Conservation (phyloP, 768 basidiomycete species). For the Arthromyces matolae region DNA sequence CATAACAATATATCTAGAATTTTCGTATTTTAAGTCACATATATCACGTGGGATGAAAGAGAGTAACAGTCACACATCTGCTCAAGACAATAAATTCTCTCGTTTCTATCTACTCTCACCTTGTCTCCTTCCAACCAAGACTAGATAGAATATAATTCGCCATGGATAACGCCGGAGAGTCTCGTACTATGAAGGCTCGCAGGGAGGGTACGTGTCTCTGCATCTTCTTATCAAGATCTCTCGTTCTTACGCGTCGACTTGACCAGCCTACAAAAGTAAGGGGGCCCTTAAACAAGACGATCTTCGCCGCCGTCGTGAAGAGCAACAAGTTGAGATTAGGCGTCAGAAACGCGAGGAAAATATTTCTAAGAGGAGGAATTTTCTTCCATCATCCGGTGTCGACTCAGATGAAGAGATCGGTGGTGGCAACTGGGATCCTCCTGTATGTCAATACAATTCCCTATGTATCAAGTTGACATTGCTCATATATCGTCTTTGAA, state of each 20-base stretch:
- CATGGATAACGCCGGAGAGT: constrained; percentile 48
- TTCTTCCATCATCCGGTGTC: constrained; percentile 64
- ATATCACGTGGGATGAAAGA: constrained; percentile 24
- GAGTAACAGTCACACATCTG: constrained; percentile 30
- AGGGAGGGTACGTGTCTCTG: constrained; percentile 54
- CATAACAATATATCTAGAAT: constrained; percentile 10
- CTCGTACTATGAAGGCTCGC: constrained; percentile 72
- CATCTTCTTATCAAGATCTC: constrained; percentile 23
- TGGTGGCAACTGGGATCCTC: constrained; percentile 69
- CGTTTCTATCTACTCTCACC: constrained; percentile 29
- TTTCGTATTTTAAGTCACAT: no score
- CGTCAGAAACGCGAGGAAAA: constrained; percentile 98
- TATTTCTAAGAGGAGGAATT: constrained; percentile 95
- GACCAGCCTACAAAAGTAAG: constrained; percentile 85
- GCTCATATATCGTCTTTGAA: constrained; percentile 27
- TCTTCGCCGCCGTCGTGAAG: constrained; percentile 93
- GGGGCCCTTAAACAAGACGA: constrained; percentile 88
- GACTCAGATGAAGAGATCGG: constrained; percentile 93
- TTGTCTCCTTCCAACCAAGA: constrained; percentile 19
- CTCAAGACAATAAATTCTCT: constrained; percentile 25
- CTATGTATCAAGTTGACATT: constrained; percentile 7
- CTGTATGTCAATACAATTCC: constrained; percentile 45
- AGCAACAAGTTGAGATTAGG: constrained; percentile 98
- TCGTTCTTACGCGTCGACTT: constrained; percentile 35
- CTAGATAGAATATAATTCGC: constrained; percentile 20